phyloP scores from a whole-genome alignment of 768 basidiomycete species.

The Kwoniella sp. region DNA sequence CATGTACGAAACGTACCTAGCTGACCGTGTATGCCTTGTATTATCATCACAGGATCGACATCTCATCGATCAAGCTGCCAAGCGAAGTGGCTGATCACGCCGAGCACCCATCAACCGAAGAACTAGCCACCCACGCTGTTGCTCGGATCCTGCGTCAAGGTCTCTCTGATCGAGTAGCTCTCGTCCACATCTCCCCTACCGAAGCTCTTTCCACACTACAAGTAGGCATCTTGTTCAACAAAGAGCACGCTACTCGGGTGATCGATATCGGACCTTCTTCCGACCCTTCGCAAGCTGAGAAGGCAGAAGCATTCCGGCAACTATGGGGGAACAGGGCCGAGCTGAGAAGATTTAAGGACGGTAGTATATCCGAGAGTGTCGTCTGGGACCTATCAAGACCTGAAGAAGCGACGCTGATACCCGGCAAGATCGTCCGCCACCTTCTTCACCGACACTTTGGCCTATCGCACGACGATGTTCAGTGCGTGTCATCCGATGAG shows the following conservation, averaged over 20 bases:
- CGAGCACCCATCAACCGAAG: constrained; percentile 31
- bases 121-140: constrained; percentile 43
- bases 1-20: too few relatives aligned
- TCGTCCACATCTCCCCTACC: constrained; percentile 63
- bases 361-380: constrained; percentile 87
- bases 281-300: constrained; percentile 51
- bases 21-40: too few relatives aligned
- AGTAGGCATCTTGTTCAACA: constrained; percentile 76
- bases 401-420: constrained; percentile 79
- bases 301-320: constrained; percentile 67
- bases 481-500: constrained; percentile 34
- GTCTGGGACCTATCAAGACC: constrained; percentile 84
- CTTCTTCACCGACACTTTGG: constrained; percentile 76
- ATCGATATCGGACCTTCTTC: constrained; percentile 90
- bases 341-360: constrained; percentile 92
- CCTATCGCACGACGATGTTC: constrained; percentile 56
- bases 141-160: constrained; percentile 61
- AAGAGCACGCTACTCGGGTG: constrained; percentile 73
- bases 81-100: constrained; percentile 18
- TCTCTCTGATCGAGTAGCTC: constrained; percentile 72
- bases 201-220: constrained; percentile 58
- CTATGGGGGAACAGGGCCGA: constrained; percentile 94
- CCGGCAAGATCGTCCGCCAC: constrained; percentile 71
- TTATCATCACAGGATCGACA: constrained; percentile 46
- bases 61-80: constrained; percentile 24